A percentile compares a stretch with the other conserved stretches of the same genome.
Conservation (phyloP, 805 yeast genomes). For the Komagataella phaffii region DNA sequence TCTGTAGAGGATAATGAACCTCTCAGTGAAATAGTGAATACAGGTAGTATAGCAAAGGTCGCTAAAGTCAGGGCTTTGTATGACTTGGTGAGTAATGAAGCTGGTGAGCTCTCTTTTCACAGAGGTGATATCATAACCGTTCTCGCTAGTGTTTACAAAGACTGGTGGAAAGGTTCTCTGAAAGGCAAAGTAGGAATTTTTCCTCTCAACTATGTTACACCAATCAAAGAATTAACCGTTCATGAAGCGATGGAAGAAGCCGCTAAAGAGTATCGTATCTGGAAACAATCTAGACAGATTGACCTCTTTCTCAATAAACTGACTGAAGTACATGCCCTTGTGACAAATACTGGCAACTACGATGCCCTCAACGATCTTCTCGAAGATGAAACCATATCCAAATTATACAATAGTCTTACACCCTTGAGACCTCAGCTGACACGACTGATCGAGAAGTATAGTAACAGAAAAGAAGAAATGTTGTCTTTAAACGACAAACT, state of each 20-base stretch:
- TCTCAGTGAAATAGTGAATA: slow-evolving; percentile 9
- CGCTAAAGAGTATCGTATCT: slow-evolving; percentile 36
- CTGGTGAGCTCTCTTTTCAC: slow-evolving; percentile 77
- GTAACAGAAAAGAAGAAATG: slow-evolving; percentile 67
- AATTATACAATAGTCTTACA: slow-evolving; percentile 56
- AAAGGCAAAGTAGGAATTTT: slow-evolving; percentile 77
- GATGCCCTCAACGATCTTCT: slow-evolving; percentile 16
- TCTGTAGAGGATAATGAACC: slow-evolving; percentile 6
- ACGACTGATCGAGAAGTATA: slow-evolving; percentile 63
- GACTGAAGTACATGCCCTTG: slow-evolving; percentile 19
- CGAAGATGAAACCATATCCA: slow-evolving; percentile 56
- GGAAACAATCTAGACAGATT: slow-evolving; percentile 43
- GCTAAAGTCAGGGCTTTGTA: slow-evolving; percentile 75
- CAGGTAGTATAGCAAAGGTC: slow-evolving; percentile 19
- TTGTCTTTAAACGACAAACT: slow-evolving; percentile 58
- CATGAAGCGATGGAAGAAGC: slow-evolving; percentile 41
- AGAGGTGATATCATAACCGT: slow-evolving; percentile 84
- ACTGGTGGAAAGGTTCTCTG: slow-evolving; percentile 92
- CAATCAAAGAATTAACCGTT: slow-evolving; percentile 51
- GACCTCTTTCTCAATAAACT: slow-evolving; percentile 55
- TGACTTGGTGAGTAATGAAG: slow-evolving; percentile 65
- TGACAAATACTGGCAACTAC: slow-evolving; percentile 20
- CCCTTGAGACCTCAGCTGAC: slow-evolving; percentile 67
- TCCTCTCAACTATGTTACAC: slow-evolving; percentile 85
- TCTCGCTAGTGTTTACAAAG: slow-evolving; percentile 75